A percentile compares a stretch with the other conserved stretches of the same genome.
phyloP scores from a whole-genome alignment of 345 rosid genomes.

The Eucalyptus microcorys region DNA sequence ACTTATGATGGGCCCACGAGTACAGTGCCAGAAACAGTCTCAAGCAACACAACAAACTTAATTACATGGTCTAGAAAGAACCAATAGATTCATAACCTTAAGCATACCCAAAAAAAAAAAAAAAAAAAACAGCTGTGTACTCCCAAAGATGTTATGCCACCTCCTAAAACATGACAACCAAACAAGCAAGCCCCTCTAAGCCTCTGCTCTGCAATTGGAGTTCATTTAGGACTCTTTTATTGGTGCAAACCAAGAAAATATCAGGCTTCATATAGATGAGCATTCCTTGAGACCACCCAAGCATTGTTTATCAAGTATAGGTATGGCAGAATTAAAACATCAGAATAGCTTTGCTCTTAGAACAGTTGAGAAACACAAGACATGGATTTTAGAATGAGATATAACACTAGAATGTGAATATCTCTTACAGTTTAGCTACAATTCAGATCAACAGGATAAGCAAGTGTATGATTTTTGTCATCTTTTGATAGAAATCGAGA shows the following conservation, averaged over 20 bases:
- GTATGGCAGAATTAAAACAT: not conserved
- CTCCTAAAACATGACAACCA: not conserved
- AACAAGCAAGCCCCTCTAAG: not conserved
- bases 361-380: not conserved
- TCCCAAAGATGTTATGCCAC: not conserved
- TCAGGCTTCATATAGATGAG: not conserved
- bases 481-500: not conserved
- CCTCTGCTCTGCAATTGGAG: not conserved
- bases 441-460: not conserved
- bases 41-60: not conserved
- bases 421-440: not conserved
- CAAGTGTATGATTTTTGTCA: not conserved
- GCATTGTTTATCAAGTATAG: not conserved
- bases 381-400: not conserved
- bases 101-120: not conserved
- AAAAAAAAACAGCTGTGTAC: not conserved
- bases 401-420: not conserved
- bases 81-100: not conserved
- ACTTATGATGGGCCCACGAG: not conserved
- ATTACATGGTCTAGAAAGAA: not conserved
- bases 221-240: not conserved
- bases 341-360: not conserved
- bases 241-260: not conserved
- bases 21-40: not conserved
- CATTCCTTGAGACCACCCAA: slow-evolving; percentile 17